Percentiles rank a stretch among this genome's conserved stretches.
Evolutionary conservation across 2,329 filamentous ascomycete genomes (phyloP).

Genomic region (Dothistroma pini): DNA sequence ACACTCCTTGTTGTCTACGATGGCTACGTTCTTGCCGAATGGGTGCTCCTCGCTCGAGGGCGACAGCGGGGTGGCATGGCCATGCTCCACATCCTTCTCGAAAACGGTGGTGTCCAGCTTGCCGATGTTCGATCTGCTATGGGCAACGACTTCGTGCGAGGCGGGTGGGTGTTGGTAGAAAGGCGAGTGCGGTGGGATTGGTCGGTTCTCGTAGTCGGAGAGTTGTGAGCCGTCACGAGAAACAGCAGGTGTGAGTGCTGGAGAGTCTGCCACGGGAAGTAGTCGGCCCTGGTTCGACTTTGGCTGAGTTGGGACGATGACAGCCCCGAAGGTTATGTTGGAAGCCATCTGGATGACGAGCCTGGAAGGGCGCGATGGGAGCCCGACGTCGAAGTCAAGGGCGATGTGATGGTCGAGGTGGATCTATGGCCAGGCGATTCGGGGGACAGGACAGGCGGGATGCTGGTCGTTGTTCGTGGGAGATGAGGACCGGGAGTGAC

Average conservation of each 20-base stretch:
- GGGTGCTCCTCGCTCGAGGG: constrained; percentile 38
- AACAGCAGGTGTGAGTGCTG: constrained; percentile 34
- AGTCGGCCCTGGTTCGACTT: background rate
- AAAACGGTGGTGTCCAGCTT: constrained; percentile 18
- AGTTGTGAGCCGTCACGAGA: constrained; percentile 32
- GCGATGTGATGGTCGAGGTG: background rate
- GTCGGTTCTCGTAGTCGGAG: constrained; percentile 37
- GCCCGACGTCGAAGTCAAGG: background rate
- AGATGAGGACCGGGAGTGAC: background rate
- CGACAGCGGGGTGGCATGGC: constrained; percentile 29
- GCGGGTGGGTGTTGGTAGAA: constrained; percentile 49
- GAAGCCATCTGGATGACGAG: constrained; percentile 17
- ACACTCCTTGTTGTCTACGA: constrained; percentile 48
- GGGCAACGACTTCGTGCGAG: constrained; percentile 37
- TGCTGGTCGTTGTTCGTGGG: background rate
- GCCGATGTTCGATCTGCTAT: constrained; percentile 22
- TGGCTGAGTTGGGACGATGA: constrained; percentile 34
- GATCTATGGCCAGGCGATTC: background rate
- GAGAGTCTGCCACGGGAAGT: constrained; percentile 32
- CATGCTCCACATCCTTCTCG: constrained; percentile 42
- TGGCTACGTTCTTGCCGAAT: constrained; percentile 38
- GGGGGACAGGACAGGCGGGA: background rate
- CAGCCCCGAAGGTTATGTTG: constrained; percentile 42
- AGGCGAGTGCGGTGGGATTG: constrained; percentile 39
- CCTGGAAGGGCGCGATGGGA: background rate